Evolutionary conservation across 23 red algal genomes (phyloP), one percentile per base, ranked within the genome.

Genomic region (Agarophyton chilense): DNA sequence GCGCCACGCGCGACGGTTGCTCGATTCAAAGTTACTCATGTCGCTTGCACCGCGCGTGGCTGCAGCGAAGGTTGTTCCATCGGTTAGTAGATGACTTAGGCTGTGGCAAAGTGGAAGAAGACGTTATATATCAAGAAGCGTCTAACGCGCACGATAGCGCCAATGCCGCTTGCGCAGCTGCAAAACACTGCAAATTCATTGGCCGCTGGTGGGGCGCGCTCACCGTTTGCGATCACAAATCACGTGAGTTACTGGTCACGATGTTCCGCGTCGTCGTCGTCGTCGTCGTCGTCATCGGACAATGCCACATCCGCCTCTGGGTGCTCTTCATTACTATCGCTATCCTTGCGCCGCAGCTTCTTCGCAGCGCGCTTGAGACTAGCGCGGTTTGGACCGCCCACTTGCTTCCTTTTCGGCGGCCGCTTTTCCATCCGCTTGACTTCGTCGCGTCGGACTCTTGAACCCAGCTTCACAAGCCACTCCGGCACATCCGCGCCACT

Each of bases 401-500:
- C 66, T 10, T 19, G 44, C 58, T 28, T 22, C 31, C 86, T 38
- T 36, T 51, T 78, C 26, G 72, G 70, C 38, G 86, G 86, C 58
- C 74, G 51, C 28, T 40, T 67, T 56, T 90, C 86, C 54, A 90
- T 10, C 53, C 86, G 35, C 35, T 65, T 64, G 25, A 61, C 41
- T 57, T 80, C 90, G 52, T 84, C 78, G 22, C 50, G 53, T 18
- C 90, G 49, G 53, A 67, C 76, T 5, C 58, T 10, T 21, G 18
- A 45, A 28, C 81, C 80, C 62, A 61, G 38, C 16, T 39, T 43
- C 62, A 83, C 18, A 61, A 86, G 80, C 94, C 94, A 96, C 19
- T 91, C 86, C 24, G 94, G 94, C 11, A 97, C 66, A 26, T 31
- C 16, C n/a, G 95, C 89, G 36, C 95, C 95, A 51, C 90, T 78